These are phyloP conservation scores for Discostella stelligeroides DNA, from an alignment of 108 stramenopile species.

Conservation along the genomic window DNA sequence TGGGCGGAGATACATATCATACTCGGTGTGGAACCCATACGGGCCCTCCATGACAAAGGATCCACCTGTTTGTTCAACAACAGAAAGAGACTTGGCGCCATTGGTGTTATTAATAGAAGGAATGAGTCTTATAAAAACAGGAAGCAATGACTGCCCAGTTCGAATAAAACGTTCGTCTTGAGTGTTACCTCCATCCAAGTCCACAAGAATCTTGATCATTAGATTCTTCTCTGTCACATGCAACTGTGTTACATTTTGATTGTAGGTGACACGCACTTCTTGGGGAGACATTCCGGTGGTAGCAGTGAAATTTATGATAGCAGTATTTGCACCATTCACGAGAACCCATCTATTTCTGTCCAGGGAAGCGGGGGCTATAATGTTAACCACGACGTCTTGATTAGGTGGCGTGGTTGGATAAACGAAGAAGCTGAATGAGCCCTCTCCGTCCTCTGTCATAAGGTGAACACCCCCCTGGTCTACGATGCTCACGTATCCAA, in stretches of 20 bases:
- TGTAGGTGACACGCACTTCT: conserved; percentile 31
- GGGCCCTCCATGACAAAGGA: conserved; percentile 40
- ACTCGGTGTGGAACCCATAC: conserved; percentile 25
- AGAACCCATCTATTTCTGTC: conserved; percentile 27
- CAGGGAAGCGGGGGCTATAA: conserved; percentile 24
- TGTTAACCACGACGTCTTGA: conserved; percentile 23
- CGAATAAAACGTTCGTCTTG: conserved; percentile 20
- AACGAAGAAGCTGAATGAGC: conserved; percentile 34
- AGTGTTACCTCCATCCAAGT: conserved; percentile 19
- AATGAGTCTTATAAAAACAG: conserved; percentile 22
- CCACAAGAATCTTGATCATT: conserved; percentile 25
- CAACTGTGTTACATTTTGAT: conserved; percentile 14
- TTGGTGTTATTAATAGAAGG: conserved; percentile 10
- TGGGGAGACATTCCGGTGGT: conserved; percentile 10
- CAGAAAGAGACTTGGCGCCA: conserved; percentile 40
- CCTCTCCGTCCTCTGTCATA: conserved; percentile 42
- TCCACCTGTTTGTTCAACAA: conserved; percentile 20
- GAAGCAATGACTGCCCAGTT: conserved; percentile 25
- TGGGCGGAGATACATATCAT: conserved; percentile 48
- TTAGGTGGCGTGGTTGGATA: conserved; percentile 42
- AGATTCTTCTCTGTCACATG: conserved; percentile 37
- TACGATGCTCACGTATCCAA: conserved; percentile 30
- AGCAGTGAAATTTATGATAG: conserved; percentile 13
- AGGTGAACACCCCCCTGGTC: conserved; percentile 36
- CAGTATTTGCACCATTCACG: conserved; percentile 19